Evolutionary conservation across 129 eudicot species (phyloP).

Genomic region (Erigeron canadensis): DNA sequence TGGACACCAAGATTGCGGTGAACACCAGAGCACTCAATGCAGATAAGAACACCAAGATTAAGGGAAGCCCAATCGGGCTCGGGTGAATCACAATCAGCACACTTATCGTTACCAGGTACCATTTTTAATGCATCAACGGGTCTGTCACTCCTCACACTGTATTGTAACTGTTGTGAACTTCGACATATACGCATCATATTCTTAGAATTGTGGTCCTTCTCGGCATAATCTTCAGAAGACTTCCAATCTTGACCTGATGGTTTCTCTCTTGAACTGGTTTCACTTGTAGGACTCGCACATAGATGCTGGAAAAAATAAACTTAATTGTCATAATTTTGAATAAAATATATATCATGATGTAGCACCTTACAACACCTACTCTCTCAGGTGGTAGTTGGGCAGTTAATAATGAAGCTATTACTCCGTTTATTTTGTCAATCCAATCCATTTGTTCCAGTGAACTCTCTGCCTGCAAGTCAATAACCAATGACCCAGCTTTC

Average conservation of each 20-base stretch:
- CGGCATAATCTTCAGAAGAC: constrained; percentile 37
- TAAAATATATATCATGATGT: neutral
- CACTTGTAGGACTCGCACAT: constrained; percentile 59
- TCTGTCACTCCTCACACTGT: constrained; percentile 49
- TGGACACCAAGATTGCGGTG: constrained; percentile 97
- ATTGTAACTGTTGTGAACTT: constrained; percentile 60
- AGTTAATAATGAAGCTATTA: constrained; percentile 76
- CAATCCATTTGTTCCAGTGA: constrained; percentile 83
- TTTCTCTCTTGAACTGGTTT: constrained; percentile 43
- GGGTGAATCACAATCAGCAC: constrained; percentile 98
- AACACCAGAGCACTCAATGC: constrained; percentile 95
- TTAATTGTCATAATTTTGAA: neutral
- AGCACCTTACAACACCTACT: constrained; percentile 38
- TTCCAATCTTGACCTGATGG: constrained; percentile 42
- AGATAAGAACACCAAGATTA: constrained; percentile 87
- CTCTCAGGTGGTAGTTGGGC: constrained; percentile 68
- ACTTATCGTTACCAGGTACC: constrained; percentile 78
- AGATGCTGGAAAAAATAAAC: constrained; percentile 34
- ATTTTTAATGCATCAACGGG: constrained; percentile 57
- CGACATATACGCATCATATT: constrained; percentile 52
- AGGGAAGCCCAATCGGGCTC: constrained; percentile 99
- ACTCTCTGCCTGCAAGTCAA: constrained; percentile 76
- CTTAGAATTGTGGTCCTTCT: constrained; percentile 45
- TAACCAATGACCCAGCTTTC: neutral
- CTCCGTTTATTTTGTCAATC: constrained; percentile 93